Evolutionary conservation across 2,329 filamentous ascomycete species (phyloP), one percentile per base, ranked within the genome.

Genomic region (Trichoderma koningiopsis): DNA sequence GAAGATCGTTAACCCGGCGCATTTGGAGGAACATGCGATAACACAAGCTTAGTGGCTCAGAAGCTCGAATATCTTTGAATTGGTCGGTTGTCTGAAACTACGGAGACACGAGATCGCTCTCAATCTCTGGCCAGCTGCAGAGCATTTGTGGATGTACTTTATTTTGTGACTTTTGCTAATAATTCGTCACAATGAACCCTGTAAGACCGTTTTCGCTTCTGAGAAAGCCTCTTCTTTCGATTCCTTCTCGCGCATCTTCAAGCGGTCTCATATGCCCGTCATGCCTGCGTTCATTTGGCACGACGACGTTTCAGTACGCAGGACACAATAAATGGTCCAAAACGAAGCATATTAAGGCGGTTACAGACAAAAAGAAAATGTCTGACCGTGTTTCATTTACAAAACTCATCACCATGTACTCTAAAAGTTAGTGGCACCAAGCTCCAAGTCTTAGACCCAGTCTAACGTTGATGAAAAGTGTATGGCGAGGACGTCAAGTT

Each of bases 321-420:
- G 94, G 94, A 16, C 94, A 97, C 81, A 97, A 91, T 80, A 92
- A 94, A 78, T 99, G 96, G 96, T 94, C 93, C 69, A 97, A 96
- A 76, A 98, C 97, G 81, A 92, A 91, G 77, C 96, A 98, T 80
- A 93, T 96, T 79, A 99, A 99, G 81, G 94, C 91, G 63, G 92
- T 91, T 71, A 91, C 90, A 69, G 96, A 99, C 79, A 86, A 86
- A 70, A 90, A 90, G 74, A 97, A 94, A 81, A 93, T 89, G 80
- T 86, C 86, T 55, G 85, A 90, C 74, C 90, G 94, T 35, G 87
- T 86, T 58, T 79, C 85, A 56, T 87, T 96, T 74, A 86, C 90
- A 27, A 90, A 92, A 73, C 88, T 91, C 70, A 91, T 98, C 69
- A 87, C 90, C 61, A 86, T 90, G 71, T 90, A 90, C 70, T 92